These are phyloP conservation scores for Thielaviopsis euricoi DNA, from an alignment of 2,329 filamentous ascomycete species.

Conservation along the genomic window DNA sequence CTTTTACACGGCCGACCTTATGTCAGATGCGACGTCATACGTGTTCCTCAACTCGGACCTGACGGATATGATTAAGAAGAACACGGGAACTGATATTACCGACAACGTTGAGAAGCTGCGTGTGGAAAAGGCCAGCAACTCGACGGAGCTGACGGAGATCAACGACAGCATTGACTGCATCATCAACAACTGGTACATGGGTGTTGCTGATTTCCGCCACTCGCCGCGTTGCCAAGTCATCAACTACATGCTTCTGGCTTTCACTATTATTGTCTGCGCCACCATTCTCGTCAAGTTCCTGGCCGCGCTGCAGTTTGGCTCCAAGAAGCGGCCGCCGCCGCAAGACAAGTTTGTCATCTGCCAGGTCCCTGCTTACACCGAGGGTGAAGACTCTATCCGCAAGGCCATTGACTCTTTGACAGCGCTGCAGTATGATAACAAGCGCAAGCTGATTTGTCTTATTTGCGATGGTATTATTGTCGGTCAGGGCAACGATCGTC, in stretches of 20 bases:
- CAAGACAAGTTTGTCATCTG: slow-evolving; percentile 99
- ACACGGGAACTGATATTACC: slow-evolving; percentile 68
- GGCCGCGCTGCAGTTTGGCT: slow-evolving; percentile 81
- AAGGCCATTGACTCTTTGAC: slow-evolving; percentile 91
- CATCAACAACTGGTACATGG: slow-evolving; percentile 67
- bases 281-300: slow-evolving; percentile 83
- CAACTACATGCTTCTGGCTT: slow-evolving; percentile 76
- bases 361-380: slow-evolving; percentile 92
- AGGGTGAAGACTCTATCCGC: slow-evolving; percentile 86
- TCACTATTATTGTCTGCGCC: slow-evolving; percentile 65
- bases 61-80: slow-evolving; percentile 50
- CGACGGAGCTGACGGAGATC: slow-evolving; percentile 37
- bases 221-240: slow-evolving; percentile 65
- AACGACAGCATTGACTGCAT: slow-evolving; percentile 63
- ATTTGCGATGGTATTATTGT: slow-evolving; percentile 97
- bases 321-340: slow-evolving; percentile 71
- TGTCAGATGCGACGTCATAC: slow-evolving; percentile 40
- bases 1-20: slow-evolving; percentile 53
- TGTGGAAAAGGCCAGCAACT: slow-evolving; percentile 25
- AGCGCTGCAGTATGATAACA: slow-evolving; percentile 92
- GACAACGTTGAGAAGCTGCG: slow-evolving; percentile 41
- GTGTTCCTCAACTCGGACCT: slow-evolving; percentile 57
- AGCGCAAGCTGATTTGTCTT: slow-evolving; percentile 89
- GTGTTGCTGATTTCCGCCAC: slow-evolving; percentile 70
- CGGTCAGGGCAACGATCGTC: slow-evolving; percentile 86